These are phyloP conservation scores for Acer negundo DNA, from an alignment of 345 rosid genomes.

Conservation along the genomic window DNA sequence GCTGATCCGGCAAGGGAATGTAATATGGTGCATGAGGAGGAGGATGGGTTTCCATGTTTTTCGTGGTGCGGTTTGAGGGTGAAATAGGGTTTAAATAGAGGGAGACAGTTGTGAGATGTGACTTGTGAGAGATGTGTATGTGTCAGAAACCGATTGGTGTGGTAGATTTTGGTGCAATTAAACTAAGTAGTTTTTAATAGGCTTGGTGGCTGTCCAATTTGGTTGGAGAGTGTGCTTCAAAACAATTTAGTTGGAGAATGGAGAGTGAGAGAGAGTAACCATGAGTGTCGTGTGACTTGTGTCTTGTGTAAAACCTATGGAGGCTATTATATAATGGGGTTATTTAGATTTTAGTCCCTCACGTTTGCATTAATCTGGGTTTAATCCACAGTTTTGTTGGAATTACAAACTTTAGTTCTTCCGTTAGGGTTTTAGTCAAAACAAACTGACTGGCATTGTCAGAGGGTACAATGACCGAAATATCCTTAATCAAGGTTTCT, in stretches of 20 bases:
- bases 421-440: too few relatives aligned
- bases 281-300: neutral
- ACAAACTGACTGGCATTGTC: too few relatives aligned
- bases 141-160: neutral
- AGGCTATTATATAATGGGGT: too few relatives aligned
- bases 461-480: too few relatives aligned
- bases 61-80: neutral
- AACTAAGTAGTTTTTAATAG: neutral
- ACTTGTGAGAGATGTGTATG: neutral
- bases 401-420: too few relatives aligned
- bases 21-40: conserved; percentile 23
- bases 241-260: conserved; percentile 13
- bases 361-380: too few relatives aligned
- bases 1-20: conserved; percentile 44
- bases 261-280: neutral
- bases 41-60: conserved; percentile 27
- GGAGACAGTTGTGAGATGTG: neutral
- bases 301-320: neutral
- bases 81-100: conserved; percentile 14
- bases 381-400: too few relatives aligned
- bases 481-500: too few relatives aligned
- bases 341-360: too few relatives aligned
- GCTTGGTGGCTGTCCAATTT: conserved; percentile 27
- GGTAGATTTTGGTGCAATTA: neutral
- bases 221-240: neutral